Evolutionary conservation across 257 asterid genomes (phyloP).

Genomic region (Sherardia arvensis): DNA sequence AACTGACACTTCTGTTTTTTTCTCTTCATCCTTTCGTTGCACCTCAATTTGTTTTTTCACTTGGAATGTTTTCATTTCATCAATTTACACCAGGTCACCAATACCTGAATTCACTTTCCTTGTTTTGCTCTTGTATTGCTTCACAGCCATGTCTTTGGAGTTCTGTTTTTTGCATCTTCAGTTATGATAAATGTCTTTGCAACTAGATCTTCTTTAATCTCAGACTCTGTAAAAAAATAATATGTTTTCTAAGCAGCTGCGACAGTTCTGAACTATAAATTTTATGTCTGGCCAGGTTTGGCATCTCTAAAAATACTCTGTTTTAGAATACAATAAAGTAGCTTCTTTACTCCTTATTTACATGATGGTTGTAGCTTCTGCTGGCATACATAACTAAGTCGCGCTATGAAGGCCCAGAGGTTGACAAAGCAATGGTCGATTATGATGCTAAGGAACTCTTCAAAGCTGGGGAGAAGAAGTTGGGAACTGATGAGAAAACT

Average conservation of each 20-base stretch:
- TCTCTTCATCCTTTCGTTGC: not conserved
- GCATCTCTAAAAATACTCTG: not conserved
- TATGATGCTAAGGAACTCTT: constrained; percentile 78
- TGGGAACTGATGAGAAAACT: constrained; percentile 84
- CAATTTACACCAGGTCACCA: not conserved
- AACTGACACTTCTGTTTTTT: not conserved
- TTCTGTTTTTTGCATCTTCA: not conserved
- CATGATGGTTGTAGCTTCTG: constrained; percentile 46
- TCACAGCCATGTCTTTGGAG: not conserved
- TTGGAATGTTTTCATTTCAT: not conserved
- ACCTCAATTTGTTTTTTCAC: not conserved
- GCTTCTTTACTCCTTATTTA: not conserved
- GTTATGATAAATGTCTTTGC: not conserved
- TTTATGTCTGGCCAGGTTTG: not conserved
- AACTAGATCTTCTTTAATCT: not conserved
- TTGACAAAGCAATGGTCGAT: constrained; percentile 56
- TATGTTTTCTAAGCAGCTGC: not conserved
- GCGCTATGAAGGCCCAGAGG: constrained; percentile 90
- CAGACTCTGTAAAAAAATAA: not conserved
- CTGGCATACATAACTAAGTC: constrained; percentile 38
- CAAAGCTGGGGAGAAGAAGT: constrained; percentile 83
- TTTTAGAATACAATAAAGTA: not conserved
- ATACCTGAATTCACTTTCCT: not conserved
- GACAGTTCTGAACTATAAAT: not conserved
- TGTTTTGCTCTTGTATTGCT: not conserved